phyloP scores from a whole-genome alignment of 257 asterid genomes.

The Petrea volubilis region DNA sequence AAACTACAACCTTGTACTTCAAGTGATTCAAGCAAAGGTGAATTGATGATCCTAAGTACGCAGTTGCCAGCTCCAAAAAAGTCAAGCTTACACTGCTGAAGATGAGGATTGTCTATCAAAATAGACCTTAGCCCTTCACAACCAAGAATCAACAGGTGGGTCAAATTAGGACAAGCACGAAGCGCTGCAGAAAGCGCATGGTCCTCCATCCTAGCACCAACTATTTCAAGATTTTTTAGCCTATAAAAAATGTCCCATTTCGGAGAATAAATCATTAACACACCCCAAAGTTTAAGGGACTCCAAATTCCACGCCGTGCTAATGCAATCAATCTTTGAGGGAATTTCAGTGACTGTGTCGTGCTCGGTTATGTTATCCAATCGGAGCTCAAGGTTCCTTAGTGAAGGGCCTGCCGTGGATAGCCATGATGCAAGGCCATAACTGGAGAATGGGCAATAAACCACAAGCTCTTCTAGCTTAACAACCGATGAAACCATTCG shows the following conservation, averaged over 20 bases:
- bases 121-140: slow-evolving; percentile 78
- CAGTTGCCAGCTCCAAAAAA: slow-evolving; percentile 78
- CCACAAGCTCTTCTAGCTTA: slow-evolving; percentile 73
- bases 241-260: slow-evolving; percentile 75
- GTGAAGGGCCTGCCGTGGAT: slow-evolving; percentile 44
- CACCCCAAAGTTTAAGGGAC: slow-evolving; percentile 93
- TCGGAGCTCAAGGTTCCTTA: slow-evolving; percentile 83
- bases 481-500: slow-evolving; percentile 55
- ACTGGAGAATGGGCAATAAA: slow-evolving; percentile 80
- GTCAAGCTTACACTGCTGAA: slow-evolving; percentile 78
- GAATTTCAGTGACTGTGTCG: slow-evolving; percentile 34
- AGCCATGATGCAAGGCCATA: slow-evolving; percentile 76
- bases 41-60: slow-evolving; percentile 51
- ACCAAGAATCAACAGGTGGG: slow-evolving; percentile 74
- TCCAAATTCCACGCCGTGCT: slow-evolving; percentile 72
- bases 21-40: slow-evolving; percentile 61
- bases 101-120: slow-evolving; percentile 56
- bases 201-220: slow-evolving; percentile 87
- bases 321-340: slow-evolving; percentile 78
- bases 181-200: slow-evolving; percentile 58
- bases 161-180: slow-evolving; percentile 74
- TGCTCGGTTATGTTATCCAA: slow-evolving; percentile 71
- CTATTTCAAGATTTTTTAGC: slow-evolving; percentile 87
- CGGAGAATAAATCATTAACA: slow-evolving; percentile 68
- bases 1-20: slow-evolving; percentile 94